phyloP scores from a whole-genome alignment of 2,329 filamentous ascomycete species.

The Plenodomus tracheiphilus region DNA sequence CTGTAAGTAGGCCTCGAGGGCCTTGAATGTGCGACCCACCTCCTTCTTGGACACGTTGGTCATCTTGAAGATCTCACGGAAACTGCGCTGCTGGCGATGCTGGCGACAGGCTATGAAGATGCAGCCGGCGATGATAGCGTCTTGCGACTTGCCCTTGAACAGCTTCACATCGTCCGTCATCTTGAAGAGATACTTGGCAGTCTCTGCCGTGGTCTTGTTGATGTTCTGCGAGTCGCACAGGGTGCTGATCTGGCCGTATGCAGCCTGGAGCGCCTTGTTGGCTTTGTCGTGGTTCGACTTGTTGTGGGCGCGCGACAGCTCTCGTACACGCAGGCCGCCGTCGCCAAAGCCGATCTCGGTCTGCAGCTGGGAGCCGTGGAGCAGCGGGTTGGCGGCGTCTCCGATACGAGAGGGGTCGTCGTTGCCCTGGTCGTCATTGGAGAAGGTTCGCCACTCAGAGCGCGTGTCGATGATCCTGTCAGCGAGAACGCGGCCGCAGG shows the following conservation, averaged over 20 bases:
- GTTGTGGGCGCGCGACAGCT: constrained; percentile 82
- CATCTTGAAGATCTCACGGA: constrained; percentile 90
- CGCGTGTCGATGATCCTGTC: constrained; percentile 93
- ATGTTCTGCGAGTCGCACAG: constrained; percentile 73
- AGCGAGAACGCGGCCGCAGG: constrained; percentile 87
- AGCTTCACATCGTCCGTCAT: constrained; percentile 88
- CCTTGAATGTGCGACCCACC: constrained; percentile 93
- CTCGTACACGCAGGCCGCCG: constrained; percentile 68
- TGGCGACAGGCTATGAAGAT: constrained; percentile 98
- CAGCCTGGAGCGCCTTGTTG: constrained; percentile 78
- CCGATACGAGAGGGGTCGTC: constrained; percentile 98
- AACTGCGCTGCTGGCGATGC: constrained; percentile 82
- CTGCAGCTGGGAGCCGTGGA: constrained; percentile 87
- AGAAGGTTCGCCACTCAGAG: constrained; percentile 98
- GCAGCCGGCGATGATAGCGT: constrained; percentile 91
- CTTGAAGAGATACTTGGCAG: constrained; percentile 94
- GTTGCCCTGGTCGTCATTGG: constrained; percentile 94
- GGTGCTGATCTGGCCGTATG: constrained; percentile 84
- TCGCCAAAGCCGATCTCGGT: constrained; percentile 87
- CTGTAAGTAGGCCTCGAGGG: constrained; percentile 83
- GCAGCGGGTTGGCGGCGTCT: constrained; percentile 85
- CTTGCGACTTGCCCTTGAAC: constrained; percentile 93
- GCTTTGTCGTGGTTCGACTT: constrained; percentile 79
- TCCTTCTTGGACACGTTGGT: constrained; percentile 97
- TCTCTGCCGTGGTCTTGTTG: constrained; percentile 78